Conservation (phyloP, 768 basidiomycete genomes). For the Calocybe indica region DNA sequence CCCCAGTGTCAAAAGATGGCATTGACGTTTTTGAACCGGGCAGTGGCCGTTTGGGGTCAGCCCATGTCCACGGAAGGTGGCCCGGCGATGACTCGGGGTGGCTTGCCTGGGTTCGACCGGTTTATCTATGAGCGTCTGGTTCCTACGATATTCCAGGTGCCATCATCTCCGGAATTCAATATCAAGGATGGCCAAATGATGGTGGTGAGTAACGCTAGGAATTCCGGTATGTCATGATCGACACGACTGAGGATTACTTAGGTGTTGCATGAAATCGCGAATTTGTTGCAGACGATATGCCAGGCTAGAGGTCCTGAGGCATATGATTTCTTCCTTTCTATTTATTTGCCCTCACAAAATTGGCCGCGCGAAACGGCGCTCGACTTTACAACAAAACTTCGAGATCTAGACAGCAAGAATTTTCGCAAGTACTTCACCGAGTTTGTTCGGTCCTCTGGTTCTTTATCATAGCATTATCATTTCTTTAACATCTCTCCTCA, state of each 20-base stretch:
- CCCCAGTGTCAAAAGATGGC: conserved; percentile 72
- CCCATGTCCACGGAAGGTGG: conserved; percentile 28
- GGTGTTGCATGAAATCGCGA: conserved; percentile 88
- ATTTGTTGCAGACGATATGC: conserved; percentile 72
- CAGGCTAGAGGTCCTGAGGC: conserved; percentile 79
- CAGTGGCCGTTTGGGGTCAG: conserved; percentile 65
- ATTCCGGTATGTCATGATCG: not conserved
- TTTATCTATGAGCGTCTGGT: conserved; percentile 87
- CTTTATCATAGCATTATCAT: conserved; percentile 41
- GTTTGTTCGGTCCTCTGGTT: conserved; percentile 69
- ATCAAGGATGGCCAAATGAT: conserved; percentile 84
- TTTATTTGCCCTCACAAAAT: conserved; percentile 83
- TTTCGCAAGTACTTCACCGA: conserved; percentile 89
- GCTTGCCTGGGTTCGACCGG: conserved; percentile 84
- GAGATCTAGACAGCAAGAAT: conserved; percentile 64
- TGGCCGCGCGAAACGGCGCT: conserved; percentile 76
- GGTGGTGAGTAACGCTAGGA: conserved; percentile 51
- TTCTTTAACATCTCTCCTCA: conserved; percentile 6
- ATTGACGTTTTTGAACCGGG: conserved; percentile 69
- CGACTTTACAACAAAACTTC: conserved; percentile 74
- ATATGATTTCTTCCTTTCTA: conserved; percentile 68
- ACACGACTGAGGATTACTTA: conserved; percentile 20
- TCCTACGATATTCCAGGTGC: conserved; percentile 76
- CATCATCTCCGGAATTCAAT: conserved; percentile 76
- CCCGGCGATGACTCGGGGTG: conserved; percentile 16